phyloP scores from a whole-genome alignment of 176 grass and related monocot species.

The Microstegium vimineum region DNA sequence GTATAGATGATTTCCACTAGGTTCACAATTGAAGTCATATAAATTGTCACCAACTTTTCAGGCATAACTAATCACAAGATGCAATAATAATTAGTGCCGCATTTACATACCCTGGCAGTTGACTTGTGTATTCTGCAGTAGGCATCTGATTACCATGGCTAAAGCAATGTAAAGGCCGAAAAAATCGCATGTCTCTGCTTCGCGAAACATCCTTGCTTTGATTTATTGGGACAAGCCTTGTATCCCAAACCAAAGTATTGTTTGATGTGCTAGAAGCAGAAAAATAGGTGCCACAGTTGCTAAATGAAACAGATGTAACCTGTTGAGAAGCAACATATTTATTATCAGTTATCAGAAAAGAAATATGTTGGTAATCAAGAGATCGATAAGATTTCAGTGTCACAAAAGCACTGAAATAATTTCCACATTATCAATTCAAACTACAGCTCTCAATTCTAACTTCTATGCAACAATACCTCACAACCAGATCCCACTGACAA shows the following conservation, averaged over 20 bases:
- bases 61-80: constrained; percentile 16
- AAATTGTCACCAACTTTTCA: constrained; percentile 5
- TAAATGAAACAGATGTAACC: constrained; percentile 96
- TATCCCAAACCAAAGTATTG: constrained; percentile 84
- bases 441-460: neutral
- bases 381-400: neutral
- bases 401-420: constrained; percentile 1
- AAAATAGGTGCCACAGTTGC: constrained; percentile 91
- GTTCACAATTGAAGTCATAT: neutral
- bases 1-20: neutral
- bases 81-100: constrained; percentile 15
- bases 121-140: constrained; percentile 72
- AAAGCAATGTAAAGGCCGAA: constrained; percentile 86
- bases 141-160: constrained; percentile 84
- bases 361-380: constrained; percentile 20
- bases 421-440: constrained; percentile 22
- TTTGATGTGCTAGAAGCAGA: constrained; percentile 84
- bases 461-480: constrained; percentile 50
- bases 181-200: constrained; percentile 82
- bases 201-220: constrained; percentile 37
- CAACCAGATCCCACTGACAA: constrained; percentile 75
- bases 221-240: constrained; percentile 65
- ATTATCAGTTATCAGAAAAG: constrained; percentile 31
- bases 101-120: constrained; percentile 62
- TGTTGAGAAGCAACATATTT: constrained; percentile 34